Evolutionary conservation across 2,329 filamentous ascomycete genomes (phyloP), one percentile per base, ranked within the genome.

Genomic region (Penicillium janthinellum): DNA sequence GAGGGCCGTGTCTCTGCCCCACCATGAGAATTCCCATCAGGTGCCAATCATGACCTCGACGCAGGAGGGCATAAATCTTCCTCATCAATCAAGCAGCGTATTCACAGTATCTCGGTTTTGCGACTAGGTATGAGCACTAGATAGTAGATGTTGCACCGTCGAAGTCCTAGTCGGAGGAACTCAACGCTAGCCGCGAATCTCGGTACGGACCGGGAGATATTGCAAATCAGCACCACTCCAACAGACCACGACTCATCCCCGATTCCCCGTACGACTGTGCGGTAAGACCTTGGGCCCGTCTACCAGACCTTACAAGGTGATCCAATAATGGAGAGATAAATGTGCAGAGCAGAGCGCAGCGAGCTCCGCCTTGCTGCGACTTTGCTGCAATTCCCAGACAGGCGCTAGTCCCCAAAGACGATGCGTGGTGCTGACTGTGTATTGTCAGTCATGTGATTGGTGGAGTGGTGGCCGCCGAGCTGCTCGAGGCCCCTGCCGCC

Each of bases 381-480:
- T 58, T 58, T 63, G 59, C 60, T 47, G 60, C n/a, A 55, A 59
- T 35, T 45, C 31, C 5, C 10, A 11, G 7, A 37, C 22, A 25
- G 8, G 12, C 55, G 25, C 62, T 59, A 64, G n/a, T 7, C 48
- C 17, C 2, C 42, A 50, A 55, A 3, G 1, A 17, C 57, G 47
- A 7, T 14, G 45, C 52, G 42, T 5, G 47, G 20, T 22, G 56
- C 56, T 58, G 42, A 58, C 56, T 48, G 28, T n/a, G 3, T 28
- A n/a, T 20, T 42, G 6, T 2, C 10, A 5, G 12, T 38, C 20
- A 53, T 49, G 12, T 59, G n/a, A 65, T 65, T 64, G 63, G 63
- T 49, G 52, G 56, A 25, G 38, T 39, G 5, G 31, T 50, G 56
- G 38, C 34, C 39, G 34, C 52, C 1, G 31, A 35, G 17, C 35